Evolutionary conservation across 1,284 basidiomycete genomes (phyloP), one percentile per base, ranked within the genome.

Genomic region (Trichosporon asahii): DNA sequence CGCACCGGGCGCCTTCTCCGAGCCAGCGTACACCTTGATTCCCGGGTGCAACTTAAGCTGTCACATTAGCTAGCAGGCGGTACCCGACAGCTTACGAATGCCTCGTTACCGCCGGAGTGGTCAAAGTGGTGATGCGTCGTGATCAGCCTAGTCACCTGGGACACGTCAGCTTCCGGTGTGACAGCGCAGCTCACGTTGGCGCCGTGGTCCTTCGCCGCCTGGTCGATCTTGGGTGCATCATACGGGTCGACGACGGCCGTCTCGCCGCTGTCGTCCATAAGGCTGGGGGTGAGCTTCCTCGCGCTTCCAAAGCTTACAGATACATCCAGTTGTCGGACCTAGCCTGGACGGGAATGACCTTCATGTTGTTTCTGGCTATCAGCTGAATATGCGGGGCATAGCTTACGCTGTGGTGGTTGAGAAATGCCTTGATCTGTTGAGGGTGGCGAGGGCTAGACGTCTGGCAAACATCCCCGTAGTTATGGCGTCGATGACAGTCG

Each of bases 121-220:
- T 98, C 95, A 73, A 85, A 77, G 82, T 95, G 94, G 83, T 94
- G 93, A 83, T 95, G 93, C 0, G 94, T 96, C 12, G 92, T 95
- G 74, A 96, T 87, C 49, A 88, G 87, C 29, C 90, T 90, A 29
- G 91, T 87, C 69, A 95, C 88, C 79, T 82, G 40, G 5, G 11
- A 15, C 53, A 55, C 23, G 66, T 65, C 46, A 73, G 65, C 15
- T 15, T 2, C 29, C 4, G 15, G 1, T n/a, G n/a, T n/a, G 7
- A 15, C 14, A 5, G 2, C 29, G 7, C 15, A 40, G 18, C 85
- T 70, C n/a, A 86, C 79, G 67, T 89, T 83, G 29, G 94, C 90
- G 18, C 88, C 88, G 65, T 89, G 86, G 35, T 87, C 85, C 65
- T 90, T 84, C 0, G 92, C 94, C 0, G 88, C 89, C 0, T 86